Evolutionary conservation across 2,329 filamentous ascomycete genomes (phyloP), one percentile per base, ranked within the genome.

Genomic region (Aspergillus latus): DNA sequence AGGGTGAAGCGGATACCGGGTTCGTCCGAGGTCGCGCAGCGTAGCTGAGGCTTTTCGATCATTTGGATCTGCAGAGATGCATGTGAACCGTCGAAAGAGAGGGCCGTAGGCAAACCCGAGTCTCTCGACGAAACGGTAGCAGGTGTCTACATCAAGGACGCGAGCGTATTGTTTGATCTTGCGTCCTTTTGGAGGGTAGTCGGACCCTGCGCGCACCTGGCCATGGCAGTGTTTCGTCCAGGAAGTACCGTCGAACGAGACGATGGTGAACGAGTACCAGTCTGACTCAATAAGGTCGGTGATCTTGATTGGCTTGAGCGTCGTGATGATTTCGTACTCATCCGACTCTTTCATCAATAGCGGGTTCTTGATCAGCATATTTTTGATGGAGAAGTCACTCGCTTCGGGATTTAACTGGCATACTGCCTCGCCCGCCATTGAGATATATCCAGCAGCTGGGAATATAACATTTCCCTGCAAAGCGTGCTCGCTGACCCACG

Each of bases 401-500:
- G 48, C 46, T 0, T 39, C 54, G 2, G 58, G 11, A 15, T 1
- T 49, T 1, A 65, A 13, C 44, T 66, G 64, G 1, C 51, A 57
- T 7, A 62, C 52, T 1, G 65, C 66, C 45, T 68, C 65, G 2
- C 62, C 62, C 16, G 61, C 60, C 61, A 68, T 67, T 1, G 62
- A 47, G 21, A 67, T 45, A 49, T 68, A 70, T 0, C 59, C 66
- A 0, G 66, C 66, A 5, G 56, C 59, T 1, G 67, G 67, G 36
- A 68, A 70, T 4, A 67, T 54, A 10, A 65, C 52, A 2, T 64
- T 51, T 0, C 44, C 58, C 21, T 60, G 50, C 9, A 72, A 54
- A 2, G 61, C 48, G 56, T 74, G 71, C 26, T 72, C 68, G 1
- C 45, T 40, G 8, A 74, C 52, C 71, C 72, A 74, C 0, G 68